Conservation (phyloP, 2,329 filamentous ascomycete species). For the Neofusicoccum parvum region DNA sequence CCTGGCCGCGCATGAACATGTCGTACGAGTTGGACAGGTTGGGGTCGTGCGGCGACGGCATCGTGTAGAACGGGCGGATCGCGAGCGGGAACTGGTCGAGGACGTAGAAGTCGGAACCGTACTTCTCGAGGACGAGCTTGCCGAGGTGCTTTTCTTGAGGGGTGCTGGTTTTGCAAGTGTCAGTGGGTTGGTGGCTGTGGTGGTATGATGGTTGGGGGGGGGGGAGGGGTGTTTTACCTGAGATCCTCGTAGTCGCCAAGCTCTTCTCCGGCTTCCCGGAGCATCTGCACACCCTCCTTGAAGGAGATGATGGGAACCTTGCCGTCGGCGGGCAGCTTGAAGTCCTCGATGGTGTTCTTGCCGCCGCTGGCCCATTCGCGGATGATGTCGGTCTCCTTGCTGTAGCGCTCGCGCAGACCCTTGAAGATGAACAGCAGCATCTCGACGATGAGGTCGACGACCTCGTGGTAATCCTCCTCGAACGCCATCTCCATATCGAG, state of each 20-base stretch:
- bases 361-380: constrained; percentile 46
- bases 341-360: constrained; percentile 75
- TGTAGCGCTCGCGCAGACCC: constrained; percentile 67
- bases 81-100: constrained; percentile 93
- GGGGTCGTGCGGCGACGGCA: constrained; percentile 58
- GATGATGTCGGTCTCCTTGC: constrained; percentile 71
- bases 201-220: constrained; percentile 1
- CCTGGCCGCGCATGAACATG: constrained; percentile 72
- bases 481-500: constrained; percentile 92
- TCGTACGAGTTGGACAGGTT: constrained; percentile 65
- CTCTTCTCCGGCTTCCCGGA: constrained; percentile 76
- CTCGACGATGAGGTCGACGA: constrained; percentile 70
- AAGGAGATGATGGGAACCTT: constrained; percentile 78
- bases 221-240: too few species aligned
- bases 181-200: background rate
- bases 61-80: constrained; percentile 90
- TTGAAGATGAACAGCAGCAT: constrained; percentile 80
- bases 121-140: constrained; percentile 82
- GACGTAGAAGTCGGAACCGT: constrained; percentile 93
- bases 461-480: constrained; percentile 75
- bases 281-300: constrained; percentile 74
- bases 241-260: constrained; percentile 78
- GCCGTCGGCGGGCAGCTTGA: constrained; percentile 73
- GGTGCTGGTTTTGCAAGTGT: constrained; percentile 49
- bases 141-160: constrained; percentile 89